These are phyloP conservation scores for Apiotrichum brassicae DNA, from an alignment of 1,284 basidiomycete species.

Conservation along the genomic window DNA sequence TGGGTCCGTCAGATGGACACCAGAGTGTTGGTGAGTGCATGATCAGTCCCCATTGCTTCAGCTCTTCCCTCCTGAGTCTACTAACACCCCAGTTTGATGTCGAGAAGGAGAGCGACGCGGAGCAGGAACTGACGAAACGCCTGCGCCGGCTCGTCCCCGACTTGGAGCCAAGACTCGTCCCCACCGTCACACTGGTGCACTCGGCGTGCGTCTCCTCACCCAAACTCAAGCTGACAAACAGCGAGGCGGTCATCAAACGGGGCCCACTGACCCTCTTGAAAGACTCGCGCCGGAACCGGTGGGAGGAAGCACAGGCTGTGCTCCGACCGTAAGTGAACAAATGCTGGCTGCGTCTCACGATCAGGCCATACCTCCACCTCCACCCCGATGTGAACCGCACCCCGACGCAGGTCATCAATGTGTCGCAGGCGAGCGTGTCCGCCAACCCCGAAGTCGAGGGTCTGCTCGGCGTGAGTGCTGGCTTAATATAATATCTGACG, in stretches of 20 bases:
- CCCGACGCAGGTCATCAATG: conserved; percentile 75
- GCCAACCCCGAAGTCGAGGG: conserved; percentile 77
- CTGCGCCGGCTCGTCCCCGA: conserved; percentile 51
- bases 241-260: conserved; percentile 75
- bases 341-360: background rate
- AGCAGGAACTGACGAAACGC: conserved; percentile 48
- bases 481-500: background rate
- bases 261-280: conserved; percentile 71
- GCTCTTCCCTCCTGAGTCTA: too few species aligned
- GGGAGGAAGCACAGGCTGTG: conserved; percentile 81
- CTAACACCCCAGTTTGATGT: conserved; percentile 45
- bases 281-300: conserved; percentile 69
- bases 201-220: background rate
- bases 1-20: conserved; percentile 80
- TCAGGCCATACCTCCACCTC: conserved; percentile 81
- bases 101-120: conserved; percentile 47
- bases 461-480: conserved; percentile 68
- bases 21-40: conserved; percentile 60
- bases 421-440: conserved; percentile 77
- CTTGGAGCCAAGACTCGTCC: conserved; percentile 38
- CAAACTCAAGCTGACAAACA: conserved; percentile 34
- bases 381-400: conserved; percentile 69
- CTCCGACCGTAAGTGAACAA: conserved; percentile 61
- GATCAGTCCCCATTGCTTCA: too few species aligned
- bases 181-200: conserved; percentile 19